A percentile compares a stretch with the other conserved stretches of the same genome.
Conservation (phyloP, 129 eudicot genomes). For the carrot (Daucus carota) region DH1_v3.0 NC_030381.2:50694001-50694500, state of each 20-base stretch:
- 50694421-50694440: constrained; percentile 64
- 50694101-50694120: constrained; percentile 69
- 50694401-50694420: constrained; percentile 55
- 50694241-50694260: constrained; percentile 56
- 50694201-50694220: constrained; percentile 50
- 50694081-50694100: constrained; percentile 54
- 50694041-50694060: constrained; percentile 82
- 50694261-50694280: constrained; percentile 56
- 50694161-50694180: constrained; percentile 62
- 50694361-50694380: constrained; percentile 50
- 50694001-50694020: not conserved
- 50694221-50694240: constrained; percentile 62
- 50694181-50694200: constrained; percentile 70
- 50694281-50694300: constrained; percentile 42
- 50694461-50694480: constrained; percentile 66
- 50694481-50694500: constrained; percentile 33
- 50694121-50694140: constrained; percentile 47
- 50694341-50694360: constrained; percentile 73
- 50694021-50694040: constrained; percentile 40
- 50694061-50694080: constrained; percentile 42
- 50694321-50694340: constrained; percentile 68
- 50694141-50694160: constrained; percentile 82
- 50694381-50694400: constrained; percentile 60
- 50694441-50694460: constrained; percentile 80
- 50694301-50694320: constrained; percentile 55